Evolutionary conservation across 345 rosid genomes (phyloP).

Genomic region (Euphorbia tirucalli): DNA sequence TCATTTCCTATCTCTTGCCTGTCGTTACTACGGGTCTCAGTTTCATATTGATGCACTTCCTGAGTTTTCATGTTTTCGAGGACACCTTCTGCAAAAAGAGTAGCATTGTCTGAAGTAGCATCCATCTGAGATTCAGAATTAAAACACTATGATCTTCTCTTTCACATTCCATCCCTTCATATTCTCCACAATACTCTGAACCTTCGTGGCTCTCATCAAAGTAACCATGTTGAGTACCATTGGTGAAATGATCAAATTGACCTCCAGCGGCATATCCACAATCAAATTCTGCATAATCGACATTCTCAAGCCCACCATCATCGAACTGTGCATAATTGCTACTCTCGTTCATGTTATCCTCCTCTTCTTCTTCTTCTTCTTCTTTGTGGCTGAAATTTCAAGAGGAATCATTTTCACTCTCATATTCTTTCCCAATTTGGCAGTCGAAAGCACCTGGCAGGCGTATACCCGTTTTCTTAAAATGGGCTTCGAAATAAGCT

Average conservation of each 20-base stretch:
- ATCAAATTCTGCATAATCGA: conserved; percentile 29
- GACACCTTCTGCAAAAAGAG: conserved; percentile 24
- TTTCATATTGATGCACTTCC: conserved; percentile 28
- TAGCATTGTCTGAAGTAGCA: conserved; percentile 23
- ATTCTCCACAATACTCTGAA: conserved; percentile 37
- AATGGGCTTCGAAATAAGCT: too few relatives aligned
- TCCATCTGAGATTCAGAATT: conserved; percentile 28
- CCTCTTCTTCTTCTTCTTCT: conserved; percentile 28
- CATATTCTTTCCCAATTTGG: conserved; percentile 33
- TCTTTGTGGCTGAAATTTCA: conserved; percentile 27
- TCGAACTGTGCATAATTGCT: conserved; percentile 27
- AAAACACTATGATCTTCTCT: too few relatives aligned
- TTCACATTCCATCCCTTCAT: conserved; percentile 20
- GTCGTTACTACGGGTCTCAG: conserved; percentile 12
- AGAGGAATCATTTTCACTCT: conserved; percentile 25
- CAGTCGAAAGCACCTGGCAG: too few relatives aligned
- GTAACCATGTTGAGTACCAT: conserved; percentile 26
- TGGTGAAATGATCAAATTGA: too few relatives aligned
- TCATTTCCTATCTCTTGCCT: conserved; percentile 23
- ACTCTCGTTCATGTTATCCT: too few relatives aligned
- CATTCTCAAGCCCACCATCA: conserved; percentile 17
- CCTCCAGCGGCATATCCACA: conserved; percentile 21
- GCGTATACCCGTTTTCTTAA: too few relatives aligned
- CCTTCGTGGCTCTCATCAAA: conserved; percentile 47
- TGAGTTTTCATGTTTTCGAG: conserved; percentile 19